Base-by-base conservation (phyloP, 2,329 filamentous ascomycete genomes). In the Aspergillus floridensis region DNA sequence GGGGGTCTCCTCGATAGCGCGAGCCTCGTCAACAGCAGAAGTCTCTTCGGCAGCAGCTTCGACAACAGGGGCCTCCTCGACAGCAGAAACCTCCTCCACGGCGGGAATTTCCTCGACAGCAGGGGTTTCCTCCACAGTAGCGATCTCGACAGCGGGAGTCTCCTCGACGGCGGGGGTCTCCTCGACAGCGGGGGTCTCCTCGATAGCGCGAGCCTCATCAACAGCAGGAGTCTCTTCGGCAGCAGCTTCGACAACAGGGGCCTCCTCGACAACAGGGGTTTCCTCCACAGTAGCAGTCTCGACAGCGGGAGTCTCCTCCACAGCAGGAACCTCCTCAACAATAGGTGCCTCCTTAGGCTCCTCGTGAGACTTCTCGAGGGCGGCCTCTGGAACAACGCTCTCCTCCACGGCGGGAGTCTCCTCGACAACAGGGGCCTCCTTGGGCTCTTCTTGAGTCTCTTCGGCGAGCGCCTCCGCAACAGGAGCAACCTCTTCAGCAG, bases 381-480 rank as follows among this genome's bases (percentile, higher is more conserved):
- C 4, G 16, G 5, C 38, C 6, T 26, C 41, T 29, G 29, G 14
- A 38, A 24, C 21, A 14, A 47, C 57, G 12, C 47, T 19, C 14
- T 35, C 31, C 31, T 21, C 38, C 5, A 41, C 38, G 4, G 38
- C 38, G 11, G 49, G 8, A 32, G 41, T 22, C 16, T 62, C 51
- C 16, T 49, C 14, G 26, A 49, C 21, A 31, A 26, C 59, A 49
- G 52, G 32, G 7, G 60, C 41, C 19, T 60, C 53, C 24, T 66
- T 35, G 5, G 60, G 35, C 16, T 60, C 53, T 19, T 66, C 64
- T 26, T 62, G 59, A 12, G 47, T 32, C 5, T 60, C 24, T 38
- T 54, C 58, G n/a, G 57, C 53, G 11, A 55, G 29, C 49, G 59
- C 58, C 24, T 54, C 59, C 35, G 16, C 16, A 41, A n/a, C 38